Conservation (phyloP, 306 rosid genomes). For the Cercis canadensis region DNA sequence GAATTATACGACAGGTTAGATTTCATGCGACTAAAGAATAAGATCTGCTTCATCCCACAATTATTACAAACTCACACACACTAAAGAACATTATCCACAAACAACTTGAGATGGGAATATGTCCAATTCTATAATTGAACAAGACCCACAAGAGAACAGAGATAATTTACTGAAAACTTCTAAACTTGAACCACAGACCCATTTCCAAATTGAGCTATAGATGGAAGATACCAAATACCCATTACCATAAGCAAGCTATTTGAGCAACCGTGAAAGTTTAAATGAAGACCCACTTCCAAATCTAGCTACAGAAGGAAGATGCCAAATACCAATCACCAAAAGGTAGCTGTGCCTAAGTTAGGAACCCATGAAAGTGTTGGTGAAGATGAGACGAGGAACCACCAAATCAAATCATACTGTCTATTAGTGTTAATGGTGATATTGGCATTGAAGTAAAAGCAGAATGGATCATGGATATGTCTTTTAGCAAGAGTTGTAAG, state of each 20-base stretch:
- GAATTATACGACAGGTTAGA: conserved; percentile 7
- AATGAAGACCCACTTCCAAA: conserved; percentile 14
- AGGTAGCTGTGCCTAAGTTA: not conserved
- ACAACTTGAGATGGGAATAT: conserved; percentile 36
- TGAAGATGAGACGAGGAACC: conserved; percentile 33
- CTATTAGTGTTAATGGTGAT: not conserved
- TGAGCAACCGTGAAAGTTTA: conserved; percentile 15
- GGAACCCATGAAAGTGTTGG: conserved; percentile 5
- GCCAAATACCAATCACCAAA: conserved; percentile 33
- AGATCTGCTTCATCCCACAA: conserved; percentile 32
- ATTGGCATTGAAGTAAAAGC: conserved; percentile 19
- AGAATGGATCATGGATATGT: conserved; percentile 37
- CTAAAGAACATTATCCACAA: conserved; percentile 42
- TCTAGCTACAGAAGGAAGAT: conserved; percentile 19
- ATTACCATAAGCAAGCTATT: not conserved
- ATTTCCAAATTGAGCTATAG: conserved; percentile 11
- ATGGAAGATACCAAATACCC: conserved; percentile 40
- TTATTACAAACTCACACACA: conserved; percentile 24
- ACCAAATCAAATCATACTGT: conserved; percentile 18
- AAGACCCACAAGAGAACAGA: conserved; percentile 20
- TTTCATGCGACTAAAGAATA: conserved; percentile 37
- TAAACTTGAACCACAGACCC: conserved; percentile 21
- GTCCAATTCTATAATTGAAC: not conserved
- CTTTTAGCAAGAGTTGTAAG: conserved; percentile 36
- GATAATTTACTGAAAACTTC: conserved; percentile 23